These are phyloP conservation scores for Sordariomycetes sp. DNA, from an alignment of 2,329 filamentous ascomycete species.

Conservation along the genomic window DNA sequence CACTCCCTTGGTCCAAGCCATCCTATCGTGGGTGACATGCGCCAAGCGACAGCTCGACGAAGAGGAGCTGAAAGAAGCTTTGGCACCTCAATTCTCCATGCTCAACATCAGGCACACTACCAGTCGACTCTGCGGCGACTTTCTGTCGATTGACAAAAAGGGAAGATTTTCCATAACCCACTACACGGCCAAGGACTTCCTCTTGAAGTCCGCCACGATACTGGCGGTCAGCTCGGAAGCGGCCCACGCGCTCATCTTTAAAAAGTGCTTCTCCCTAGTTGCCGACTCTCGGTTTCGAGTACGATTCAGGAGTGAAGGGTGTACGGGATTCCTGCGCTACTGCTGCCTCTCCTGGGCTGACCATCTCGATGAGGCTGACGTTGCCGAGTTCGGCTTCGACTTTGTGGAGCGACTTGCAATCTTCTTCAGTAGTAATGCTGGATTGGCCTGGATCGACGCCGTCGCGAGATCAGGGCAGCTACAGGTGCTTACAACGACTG, in stretches of 20 bases:
- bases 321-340: not conserved
- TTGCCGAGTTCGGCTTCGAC: not conserved
- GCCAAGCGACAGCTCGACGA: not conserved
- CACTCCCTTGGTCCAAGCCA: not conserved
- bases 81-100: not conserved
- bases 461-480: not conserved
- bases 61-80: not conserved
- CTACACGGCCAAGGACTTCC: not conserved
- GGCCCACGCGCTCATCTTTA: not conserved
- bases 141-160: conserved; percentile 1
- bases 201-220: not conserved
- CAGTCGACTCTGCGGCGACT: conserved; percentile 2
- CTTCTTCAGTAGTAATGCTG: not conserved
- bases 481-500: not conserved
- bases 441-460: not conserved
- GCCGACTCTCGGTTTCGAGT: not conserved
- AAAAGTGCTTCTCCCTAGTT: not conserved
- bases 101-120: conserved; percentile 1
- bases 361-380: not conserved
- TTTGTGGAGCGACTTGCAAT: not conserved
- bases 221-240: not conserved
- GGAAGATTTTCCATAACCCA: not conserved
- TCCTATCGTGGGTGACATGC: not conserved
- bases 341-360: not conserved
- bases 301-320: not conserved